Evolutionary conservation across 1,284 basidiomycete genomes (phyloP), one percentile per base, ranked within the genome.

Genomic region (Singerocomus inundabilis): DNA sequence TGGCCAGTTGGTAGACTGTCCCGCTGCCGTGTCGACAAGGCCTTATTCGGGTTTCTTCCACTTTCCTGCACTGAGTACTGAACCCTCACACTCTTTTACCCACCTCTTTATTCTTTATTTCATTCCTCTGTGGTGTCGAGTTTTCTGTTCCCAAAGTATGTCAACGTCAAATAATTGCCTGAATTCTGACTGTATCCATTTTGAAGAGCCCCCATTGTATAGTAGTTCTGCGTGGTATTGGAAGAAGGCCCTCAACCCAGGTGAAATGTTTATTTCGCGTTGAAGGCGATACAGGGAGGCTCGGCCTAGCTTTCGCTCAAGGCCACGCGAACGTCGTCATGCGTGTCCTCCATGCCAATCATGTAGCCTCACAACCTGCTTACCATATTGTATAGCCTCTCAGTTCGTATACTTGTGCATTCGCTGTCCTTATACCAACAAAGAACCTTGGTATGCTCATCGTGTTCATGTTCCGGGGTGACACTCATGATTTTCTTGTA

Each of bases 31-130:
- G n/a, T n/a, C n/a, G n/a, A n/a, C n/a, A n/a, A n/a, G n/a, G n/a
- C n/a, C n/a, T n/a, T n/a, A n/a, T n/a, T n/a, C n/a, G n/a, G n/a
- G n/a, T n/a, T n/a, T n/a, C n/a, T n/a, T n/a, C n/a, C n/a, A n/a
- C 29, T 8, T 12, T 42, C 48, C 44, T 18, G 38, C 36, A 32
- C 32, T 15, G 13, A n/a, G n/a, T n/a, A n/a, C n/a, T n/a, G 47
- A 38, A 2, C 12, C 32, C 35, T 5, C 30, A 56, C 60, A 25
- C 26, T 63, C 61, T 10, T 59, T 62, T 49, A 15, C 9, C 29
- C 28, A 2, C 24, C 25, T 15, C 15, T 9, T n/a, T n/a, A n/a
- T n/a, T 33, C 12, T 26, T 6, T 2, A 15, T 15, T 29, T 24
- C 30, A 21, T 42, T 37, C 24, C n/a, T 47, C 37, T 39, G 16